These are phyloP conservation scores for Erythrophleum fordii DNA, from an alignment of 306 rosid species.

Conservation along the genomic window DNA sequence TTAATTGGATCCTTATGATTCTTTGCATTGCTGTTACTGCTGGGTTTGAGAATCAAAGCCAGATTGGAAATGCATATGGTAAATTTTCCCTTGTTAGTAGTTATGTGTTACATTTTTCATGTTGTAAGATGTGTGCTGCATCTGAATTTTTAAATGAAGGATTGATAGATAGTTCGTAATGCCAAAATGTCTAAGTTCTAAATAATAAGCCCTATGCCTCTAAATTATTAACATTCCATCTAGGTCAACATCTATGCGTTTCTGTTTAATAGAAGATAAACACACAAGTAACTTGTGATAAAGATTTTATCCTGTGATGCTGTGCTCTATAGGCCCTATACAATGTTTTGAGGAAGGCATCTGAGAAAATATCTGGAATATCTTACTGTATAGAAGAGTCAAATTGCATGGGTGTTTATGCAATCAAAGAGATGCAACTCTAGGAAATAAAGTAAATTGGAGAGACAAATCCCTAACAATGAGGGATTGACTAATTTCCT, in stretches of 20 bases:
- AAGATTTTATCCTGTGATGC: neutral
- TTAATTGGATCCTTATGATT: constrained; percentile 95
- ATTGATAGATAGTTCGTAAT: neutral
- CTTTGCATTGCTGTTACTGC: constrained; percentile 93
- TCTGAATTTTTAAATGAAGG: neutral
- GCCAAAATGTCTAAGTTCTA: neutral
- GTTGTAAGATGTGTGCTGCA: constrained; percentile 7
- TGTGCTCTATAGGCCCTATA: neutral
- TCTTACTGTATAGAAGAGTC: no score
- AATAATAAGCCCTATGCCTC: neutral
- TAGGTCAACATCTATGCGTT: constrained; percentile 3
- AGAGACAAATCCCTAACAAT: neutral
- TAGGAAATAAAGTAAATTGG: neutral
- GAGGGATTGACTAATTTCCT: neutral
- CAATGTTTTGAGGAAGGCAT: neutral
- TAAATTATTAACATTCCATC: neutral
- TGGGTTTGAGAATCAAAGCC: constrained; percentile 87
- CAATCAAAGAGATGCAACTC: no score
- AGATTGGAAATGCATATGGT: constrained; percentile 98
- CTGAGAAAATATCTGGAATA: no score
- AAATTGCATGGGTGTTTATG: no score
- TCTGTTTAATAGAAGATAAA: neutral
- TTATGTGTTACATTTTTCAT: constrained; percentile 10
- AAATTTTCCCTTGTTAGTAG: constrained; percentile 31
- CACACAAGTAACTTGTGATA: neutral